phyloP scores from a whole-genome alignment of 345 rosid species.

The Rhizophora mangle region DNA sequence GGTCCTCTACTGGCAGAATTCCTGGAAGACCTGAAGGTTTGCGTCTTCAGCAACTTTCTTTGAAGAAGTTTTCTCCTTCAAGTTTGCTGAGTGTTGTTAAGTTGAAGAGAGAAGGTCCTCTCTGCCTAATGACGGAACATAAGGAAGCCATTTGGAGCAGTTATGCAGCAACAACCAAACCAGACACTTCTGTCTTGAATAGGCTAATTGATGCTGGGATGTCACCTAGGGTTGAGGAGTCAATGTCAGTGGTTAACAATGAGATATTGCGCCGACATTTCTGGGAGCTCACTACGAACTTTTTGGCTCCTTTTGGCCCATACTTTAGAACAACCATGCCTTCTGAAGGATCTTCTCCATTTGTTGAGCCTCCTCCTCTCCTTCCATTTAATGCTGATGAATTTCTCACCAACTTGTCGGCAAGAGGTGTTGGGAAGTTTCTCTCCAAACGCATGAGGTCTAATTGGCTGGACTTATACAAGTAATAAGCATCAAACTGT shows the following conservation, averaged over 20 bases:
- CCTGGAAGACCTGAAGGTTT: slow-evolving; percentile 67
- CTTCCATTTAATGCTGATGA: slow-evolving; percentile 62
- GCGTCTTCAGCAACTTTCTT: slow-evolving; percentile 73
- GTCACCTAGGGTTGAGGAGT: slow-evolving; percentile 95
- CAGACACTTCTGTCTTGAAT: slow-evolving; percentile 90
- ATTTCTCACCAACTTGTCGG: slow-evolving; percentile 69
- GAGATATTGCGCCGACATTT: slow-evolving; percentile 94
- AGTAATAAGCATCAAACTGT: slow-evolving; percentile 38
- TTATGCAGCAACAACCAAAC: slow-evolving; percentile 77
- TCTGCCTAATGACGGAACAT: slow-evolving; percentile 96
- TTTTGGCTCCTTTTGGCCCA: slow-evolving; percentile 97
- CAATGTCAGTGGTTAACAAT: slow-evolving; percentile 97
- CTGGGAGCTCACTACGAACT: slow-evolving; percentile 94
- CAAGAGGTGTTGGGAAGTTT: slow-evolving; percentile 93
- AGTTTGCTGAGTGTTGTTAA: slow-evolving; percentile 74
- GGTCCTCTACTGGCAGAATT: slow-evolving; percentile 65
- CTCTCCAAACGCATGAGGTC: slow-evolving; percentile 89
- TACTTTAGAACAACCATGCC: slow-evolving; percentile 72
- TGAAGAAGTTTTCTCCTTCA: slow-evolving; percentile 86
- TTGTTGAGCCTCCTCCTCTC: slow-evolving; percentile 80
- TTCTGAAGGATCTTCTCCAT: slow-evolving; percentile 87
- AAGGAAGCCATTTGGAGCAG: slow-evolving; percentile 97
- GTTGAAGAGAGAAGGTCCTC: slow-evolving; percentile 89
- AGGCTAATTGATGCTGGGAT: slow-evolving; percentile 92
- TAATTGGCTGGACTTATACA: slow-evolving; percentile 93